phyloP scores from a whole-genome alignment of 2,329 filamentous ascomycete genomes.

The Nannizziopsis arthrosporioides region DNA sequence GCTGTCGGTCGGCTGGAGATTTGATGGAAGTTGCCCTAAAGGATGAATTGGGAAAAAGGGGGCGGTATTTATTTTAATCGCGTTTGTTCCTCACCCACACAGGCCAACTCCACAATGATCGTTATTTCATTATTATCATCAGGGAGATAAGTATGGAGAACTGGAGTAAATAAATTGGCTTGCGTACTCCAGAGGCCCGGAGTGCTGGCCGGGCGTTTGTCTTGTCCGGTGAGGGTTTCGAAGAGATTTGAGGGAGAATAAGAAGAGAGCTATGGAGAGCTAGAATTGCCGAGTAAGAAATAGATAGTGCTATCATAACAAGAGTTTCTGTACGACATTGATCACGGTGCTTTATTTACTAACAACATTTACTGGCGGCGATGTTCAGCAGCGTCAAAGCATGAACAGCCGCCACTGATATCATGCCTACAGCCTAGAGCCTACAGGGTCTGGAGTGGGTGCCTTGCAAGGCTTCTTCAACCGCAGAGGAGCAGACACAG shows the following conservation, averaged over 20 bases:
- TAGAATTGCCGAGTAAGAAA: no score
- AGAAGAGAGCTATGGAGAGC: no score
- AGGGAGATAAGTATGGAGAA: neutral
- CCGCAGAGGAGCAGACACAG: no score
- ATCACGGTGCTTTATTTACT: neutral
- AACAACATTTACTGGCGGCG: neutral
- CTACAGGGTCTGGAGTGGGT: neutral
- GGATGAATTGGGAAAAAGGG: slow-evolving; percentile 1
- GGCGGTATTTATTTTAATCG: slow-evolving; percentile 6
- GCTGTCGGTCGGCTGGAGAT: no score
- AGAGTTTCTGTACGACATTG: neutral
- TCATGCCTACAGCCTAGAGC: neutral
- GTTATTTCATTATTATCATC: neutral
- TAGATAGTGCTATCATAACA: neutral
- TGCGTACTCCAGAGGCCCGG: no score
- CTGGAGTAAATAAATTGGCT: no score
- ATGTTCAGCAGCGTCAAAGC: neutral
- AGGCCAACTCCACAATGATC: neutral
- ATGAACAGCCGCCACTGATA: slow-evolving; percentile 5
- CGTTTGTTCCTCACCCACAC: neutral
- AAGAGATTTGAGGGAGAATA: no score
- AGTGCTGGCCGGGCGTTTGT: no score
- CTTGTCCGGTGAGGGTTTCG: no score
- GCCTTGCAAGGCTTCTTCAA: slow-evolving; percentile 4
- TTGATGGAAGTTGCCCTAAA: no score